Evolutionary conservation across 2,329 filamentous ascomycete genomes (phyloP).

Genomic region (Cladophialophora yegresii): DNA sequence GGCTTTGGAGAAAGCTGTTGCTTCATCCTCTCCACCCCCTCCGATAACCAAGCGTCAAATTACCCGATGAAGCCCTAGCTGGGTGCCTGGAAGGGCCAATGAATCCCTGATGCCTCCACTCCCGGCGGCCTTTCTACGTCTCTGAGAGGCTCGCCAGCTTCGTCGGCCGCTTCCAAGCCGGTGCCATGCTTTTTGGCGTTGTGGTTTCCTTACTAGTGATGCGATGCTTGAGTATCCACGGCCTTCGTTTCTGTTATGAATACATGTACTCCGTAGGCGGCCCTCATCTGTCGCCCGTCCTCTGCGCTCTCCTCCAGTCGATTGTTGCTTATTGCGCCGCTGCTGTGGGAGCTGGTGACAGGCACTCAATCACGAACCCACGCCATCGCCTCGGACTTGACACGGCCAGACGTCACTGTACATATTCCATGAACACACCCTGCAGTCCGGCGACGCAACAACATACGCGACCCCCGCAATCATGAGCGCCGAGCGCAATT

Average conservation of each 20-base stretch:
- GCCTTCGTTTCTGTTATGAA: conserved; percentile 17
- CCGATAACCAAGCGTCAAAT: conserved; percentile 29
- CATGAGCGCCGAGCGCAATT: conserved; percentile 29
- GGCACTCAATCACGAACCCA: background rate
- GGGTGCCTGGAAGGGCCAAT: background rate
- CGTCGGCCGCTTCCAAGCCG: background rate
- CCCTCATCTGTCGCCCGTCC: background rate
- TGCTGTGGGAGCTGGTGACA: background rate
- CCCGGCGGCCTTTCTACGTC: conserved; percentile 6
- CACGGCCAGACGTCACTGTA: conserved; percentile 6
- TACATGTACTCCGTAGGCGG: background rate
- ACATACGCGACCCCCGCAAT: conserved; percentile 5
- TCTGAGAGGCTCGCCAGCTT: conserved; percentile 11
- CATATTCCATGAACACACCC: conserved; percentile 18
- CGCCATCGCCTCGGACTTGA: background rate
- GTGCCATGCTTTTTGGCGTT: conserved; percentile 6
- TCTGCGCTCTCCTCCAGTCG: background rate
- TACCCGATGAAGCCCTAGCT: conserved; percentile 22
- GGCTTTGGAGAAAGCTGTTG: conserved; percentile 12
- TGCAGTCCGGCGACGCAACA: conserved; percentile 5
- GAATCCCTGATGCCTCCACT: conserved; percentile 3
- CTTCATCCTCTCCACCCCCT: conserved; percentile 8
- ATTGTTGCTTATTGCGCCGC: background rate
- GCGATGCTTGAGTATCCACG: conserved; percentile 18
- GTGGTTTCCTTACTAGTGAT: conserved; percentile 17